Base-by-base conservation (phyloP, 2,329 filamentous ascomycete species). In the Trichoderma asperellum region DNA sequence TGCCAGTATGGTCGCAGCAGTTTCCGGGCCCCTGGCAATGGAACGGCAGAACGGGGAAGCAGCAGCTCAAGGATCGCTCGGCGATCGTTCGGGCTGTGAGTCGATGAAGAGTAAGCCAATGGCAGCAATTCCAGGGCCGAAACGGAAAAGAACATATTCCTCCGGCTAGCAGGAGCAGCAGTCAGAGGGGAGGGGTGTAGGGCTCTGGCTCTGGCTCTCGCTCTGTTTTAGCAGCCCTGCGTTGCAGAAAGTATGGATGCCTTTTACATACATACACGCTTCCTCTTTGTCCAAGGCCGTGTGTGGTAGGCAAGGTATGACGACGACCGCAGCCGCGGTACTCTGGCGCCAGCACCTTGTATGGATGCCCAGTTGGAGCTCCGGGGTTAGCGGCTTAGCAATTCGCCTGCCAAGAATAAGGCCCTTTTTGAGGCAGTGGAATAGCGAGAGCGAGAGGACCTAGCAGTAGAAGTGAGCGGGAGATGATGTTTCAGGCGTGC, bases 401-500 rank as follows among this genome's bases (percentile, higher is more conserved):
- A 52, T 21, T 24, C 4, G 18, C 11, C n/a, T 29, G 59, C 40
- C 35, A 32, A 43, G 49, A 37, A n/a, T 24, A 43, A 24, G 35
- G 49, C 21, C 27, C 24, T 12, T 12, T 32, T 32, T 1, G 16
- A 57, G 32, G 55, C 55, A 21, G n/a, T 24, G 52, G 29, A 37
- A 57, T 35, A 35, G 29, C 16, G 24, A 27, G 8, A 29, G 16
- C 40, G 60, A 53, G 12, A 55, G 29, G n/a, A 27, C 18, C 35
- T 32, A 32, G 21, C 24, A 34, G 40, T 55, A 32, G 10, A 47
- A 35, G 29, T 52, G 40, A 52, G 27, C 40, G 24, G 37, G 18
- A 57, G 62, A 27, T 34, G 37, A 66, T 66, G 62, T 66, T 65
- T 65, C 62, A 65, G 52, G 52, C 62, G 53, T 49, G 52, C n/a